Conservation (phyloP, 768 basidiomycete species). For the Austroboletus festivus region DNA sequence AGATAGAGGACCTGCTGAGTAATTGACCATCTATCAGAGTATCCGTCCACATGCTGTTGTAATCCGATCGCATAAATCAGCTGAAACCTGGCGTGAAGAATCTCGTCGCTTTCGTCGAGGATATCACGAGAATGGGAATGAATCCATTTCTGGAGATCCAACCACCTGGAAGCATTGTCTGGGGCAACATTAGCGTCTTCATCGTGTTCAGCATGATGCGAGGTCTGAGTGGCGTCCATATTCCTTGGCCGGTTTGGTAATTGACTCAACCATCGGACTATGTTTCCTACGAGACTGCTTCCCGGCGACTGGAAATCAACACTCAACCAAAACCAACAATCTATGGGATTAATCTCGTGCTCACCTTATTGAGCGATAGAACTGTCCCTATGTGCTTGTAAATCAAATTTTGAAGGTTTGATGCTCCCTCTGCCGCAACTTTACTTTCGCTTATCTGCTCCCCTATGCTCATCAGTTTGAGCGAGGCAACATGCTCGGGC, state of each 20-base stretch:
- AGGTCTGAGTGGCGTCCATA: not conserved
- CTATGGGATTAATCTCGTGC: not conserved
- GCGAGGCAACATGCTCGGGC: conserved; percentile 50
- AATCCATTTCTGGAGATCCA: not conserved
- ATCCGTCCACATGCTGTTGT: no score
- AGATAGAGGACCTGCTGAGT: no score
- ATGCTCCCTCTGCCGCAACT: conserved; percentile 9
- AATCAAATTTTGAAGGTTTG: conserved; percentile 2
- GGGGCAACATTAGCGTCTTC: not conserved
- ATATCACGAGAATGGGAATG: no score
- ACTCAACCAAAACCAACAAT: not conserved
- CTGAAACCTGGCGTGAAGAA: no score
- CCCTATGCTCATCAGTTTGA: conserved; percentile 42
- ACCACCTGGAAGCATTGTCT: not conserved
- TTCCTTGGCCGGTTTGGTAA: not conserved
- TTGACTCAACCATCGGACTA: not conserved
- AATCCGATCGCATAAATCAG: no score
- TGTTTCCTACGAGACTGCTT: not conserved
- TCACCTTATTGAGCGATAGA: not conserved
- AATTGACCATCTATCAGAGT: no score
- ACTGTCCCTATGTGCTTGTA: not conserved
- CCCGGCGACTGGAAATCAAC: not conserved
- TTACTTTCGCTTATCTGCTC: conserved; percentile 8
- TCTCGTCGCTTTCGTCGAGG: no score
- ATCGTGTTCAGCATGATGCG: not conserved